Percentiles rank a stretch among this genome's conserved stretches.
Evolutionary conservation across 1,284 basidiomycete genomes (phyloP).

Genomic region (Microbotryum violaceum): DNA sequence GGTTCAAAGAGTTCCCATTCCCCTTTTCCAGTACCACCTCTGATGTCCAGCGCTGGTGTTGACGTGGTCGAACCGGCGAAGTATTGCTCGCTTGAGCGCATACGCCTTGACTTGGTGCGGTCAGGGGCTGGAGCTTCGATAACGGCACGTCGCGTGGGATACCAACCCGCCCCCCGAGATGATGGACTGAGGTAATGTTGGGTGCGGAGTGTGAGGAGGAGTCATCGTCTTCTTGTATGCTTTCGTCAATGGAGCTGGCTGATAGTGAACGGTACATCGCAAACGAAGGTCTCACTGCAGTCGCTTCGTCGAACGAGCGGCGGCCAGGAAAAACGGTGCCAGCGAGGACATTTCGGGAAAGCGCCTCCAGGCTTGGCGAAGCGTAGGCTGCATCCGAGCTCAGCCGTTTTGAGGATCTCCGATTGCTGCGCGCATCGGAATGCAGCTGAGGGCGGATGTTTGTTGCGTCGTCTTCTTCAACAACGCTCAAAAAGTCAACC

Average conservation of each 20-base stretch:
- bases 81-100: not conserved
- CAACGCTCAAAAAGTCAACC: conserved; percentile 29
- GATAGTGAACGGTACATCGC: not conserved
- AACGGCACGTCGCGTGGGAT: not conserved
- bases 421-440: not conserved
- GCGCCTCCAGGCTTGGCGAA: not conserved
- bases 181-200: conserved; percentile 1
- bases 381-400: not conserved
- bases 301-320: not conserved
- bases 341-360: not conserved
- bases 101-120: not conserved
- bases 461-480: conserved; percentile 27
- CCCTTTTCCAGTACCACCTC: conserved; percentile 21
- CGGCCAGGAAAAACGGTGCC: not conserved
- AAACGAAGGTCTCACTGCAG: not conserved
- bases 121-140: not conserved
- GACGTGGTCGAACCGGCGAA: conserved; percentile 1
- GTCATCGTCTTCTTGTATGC: not conserved
- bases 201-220: not conserved
- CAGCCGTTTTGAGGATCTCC: not conserved
- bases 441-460: not conserved
- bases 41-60: conserved; percentile 31
- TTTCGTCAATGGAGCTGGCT: not conserved
- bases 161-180: not conserved
- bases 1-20: not conserved